A percentile compares a stretch with the other conserved stretches of the same genome.
Conservation (phyloP, 768 basidiomycete genomes). For the Daedaleopsis sinensis region DNA sequence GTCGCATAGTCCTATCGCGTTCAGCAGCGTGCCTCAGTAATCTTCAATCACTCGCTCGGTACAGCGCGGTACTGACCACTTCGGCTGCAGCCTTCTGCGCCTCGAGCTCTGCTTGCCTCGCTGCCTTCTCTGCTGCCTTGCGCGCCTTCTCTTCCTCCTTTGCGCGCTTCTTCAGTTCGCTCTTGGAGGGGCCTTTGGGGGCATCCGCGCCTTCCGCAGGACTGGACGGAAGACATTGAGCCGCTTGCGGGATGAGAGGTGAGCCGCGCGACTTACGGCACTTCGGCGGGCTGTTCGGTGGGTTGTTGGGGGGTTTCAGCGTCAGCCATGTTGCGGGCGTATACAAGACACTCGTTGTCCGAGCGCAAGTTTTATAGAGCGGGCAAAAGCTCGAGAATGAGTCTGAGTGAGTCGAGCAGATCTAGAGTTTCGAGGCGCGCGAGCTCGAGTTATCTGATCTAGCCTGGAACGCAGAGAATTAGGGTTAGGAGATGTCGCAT, state of each 20-base stretch:
- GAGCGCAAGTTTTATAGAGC: slow-evolving; percentile 16
- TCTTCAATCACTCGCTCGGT: not conserved
- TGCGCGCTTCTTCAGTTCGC: slow-evolving; percentile 86
- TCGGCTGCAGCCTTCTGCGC: slow-evolving; percentile 68
- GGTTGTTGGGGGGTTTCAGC: slow-evolving; percentile 20
- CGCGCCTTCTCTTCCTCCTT: slow-evolving; percentile 91
- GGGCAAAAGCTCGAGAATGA: slow-evolving; percentile 8
- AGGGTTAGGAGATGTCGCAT: slow-evolving; percentile 7
- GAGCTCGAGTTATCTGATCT: slow-evolving; percentile 20
- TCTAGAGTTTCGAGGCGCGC: slow-evolving; percentile 9
- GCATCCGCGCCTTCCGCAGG: slow-evolving; percentile 28
- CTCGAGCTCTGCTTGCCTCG: slow-evolving; percentile 74
- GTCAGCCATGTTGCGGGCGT: slow-evolving; percentile 28
- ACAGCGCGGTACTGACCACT: slow-evolving; percentile 44
- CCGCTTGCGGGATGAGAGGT: not conserved
- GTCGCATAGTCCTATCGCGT: slow-evolving; percentile 67
- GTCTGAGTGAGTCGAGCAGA: slow-evolving; percentile 12
- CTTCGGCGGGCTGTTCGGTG: slow-evolving; percentile 6
- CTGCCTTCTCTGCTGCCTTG: slow-evolving; percentile 86
- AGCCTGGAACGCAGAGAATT: not conserved
- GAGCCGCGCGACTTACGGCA: slow-evolving; percentile 17
- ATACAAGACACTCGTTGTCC: not conserved
- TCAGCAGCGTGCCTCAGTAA: not conserved
- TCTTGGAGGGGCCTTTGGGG: slow-evolving; percentile 73
- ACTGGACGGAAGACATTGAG: not conserved